Evolutionary conservation across 106 monocot genomes (phyloP), one percentile per base, ranked within the genome.

Genomic region (Allium sativum): DNA sequence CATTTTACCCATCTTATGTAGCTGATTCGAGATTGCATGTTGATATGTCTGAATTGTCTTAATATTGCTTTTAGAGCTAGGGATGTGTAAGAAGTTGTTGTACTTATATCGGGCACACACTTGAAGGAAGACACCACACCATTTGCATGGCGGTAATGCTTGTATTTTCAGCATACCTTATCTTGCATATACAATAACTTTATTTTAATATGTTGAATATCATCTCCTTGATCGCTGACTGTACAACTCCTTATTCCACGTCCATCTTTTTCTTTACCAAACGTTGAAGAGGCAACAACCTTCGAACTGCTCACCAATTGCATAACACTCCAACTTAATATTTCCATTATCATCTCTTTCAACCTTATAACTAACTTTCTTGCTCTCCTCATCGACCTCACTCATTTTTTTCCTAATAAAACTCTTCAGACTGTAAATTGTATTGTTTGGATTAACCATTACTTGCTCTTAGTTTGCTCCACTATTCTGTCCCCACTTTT

Each of bases 101-200:
- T 53, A 45, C 79, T 79, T 17, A 82, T 76, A 10, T 82, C 87
- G 0, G 82, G 67, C 1, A 87, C 82, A 0, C 76, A 68, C 41
- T 87, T 82, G 53, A 87, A 87, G 12, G 87, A 76, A 3, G 82
- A 82, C 21, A 82, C 76, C n/a, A n/a, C 44, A 87, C 87, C 76
- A 76, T 76, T 52, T 87, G 87, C 76, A 87, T 87, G 87, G 45
- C 82, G 76, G 42, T 82, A 87, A 12, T 87, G 87, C 65, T 82
- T 87, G 75, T 87, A 87, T 65, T 79, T 79, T 68, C 76, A 70
- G 73, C 79, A 79, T 42, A 82, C 79, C 81, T 86, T 31, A 53
- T 86, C 86, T 13, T 81, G 69, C 78, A 86, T 69, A 55, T 71
- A 51, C 41, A 72, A 53, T 9, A 86, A 73, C 75, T 70, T 75